Evolutionary conservation across 2,329 filamentous ascomycete genomes (phyloP), one percentile per base, ranked within the genome.

Genomic region (Aurifilum marmelostoma): DNA sequence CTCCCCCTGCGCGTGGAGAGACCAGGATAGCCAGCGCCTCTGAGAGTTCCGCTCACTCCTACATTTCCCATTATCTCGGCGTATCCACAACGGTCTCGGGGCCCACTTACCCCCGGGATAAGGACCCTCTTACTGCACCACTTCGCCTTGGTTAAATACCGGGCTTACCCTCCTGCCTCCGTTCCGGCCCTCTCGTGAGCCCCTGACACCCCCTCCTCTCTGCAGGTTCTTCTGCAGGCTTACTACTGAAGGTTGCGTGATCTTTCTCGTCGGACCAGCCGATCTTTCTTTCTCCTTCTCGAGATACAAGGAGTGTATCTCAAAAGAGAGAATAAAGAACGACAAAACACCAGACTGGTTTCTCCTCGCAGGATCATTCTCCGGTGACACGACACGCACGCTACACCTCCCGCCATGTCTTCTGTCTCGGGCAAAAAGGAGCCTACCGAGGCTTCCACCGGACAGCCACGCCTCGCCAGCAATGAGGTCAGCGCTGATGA

Each of bases 401-500:
- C 66, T 29, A 68, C 24, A 43, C 37, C 29, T 29, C 62, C 21
- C 41, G 41, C 60, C 47, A 71, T 71, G 69, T 64, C 67, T 39
- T 56, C 67, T 14, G 61, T 24, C 24, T 32, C 50, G 18, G 61
- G 65, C 32, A 67, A 54, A 47, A 67, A 67, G 50, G 34, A 67
- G 56, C n/a, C 69, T 16, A 61, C 50, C 27, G 67, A 50, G 60
- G 64, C 59, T 7, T 9, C 63, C 11, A 2, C 47, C 24, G 41
- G 47, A 3, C 68, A 63, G 21, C 68, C 37, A n/a, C 16, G 41
- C 0, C 16, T 16, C 27, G 27, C 41, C 65, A 71, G 65, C 16
- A 62, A 67, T 18, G 70, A 70, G 18, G 24, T 66, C 14, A 68
- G 68, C n/a, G 65, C 71, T 21, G 65, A 72, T 67, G 72, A 74